Percentiles rank a stretch among this genome's conserved stretches.
Conservation (phyloP, 108 stramenopile genomes). For the Fragilaria radians region DNA sequence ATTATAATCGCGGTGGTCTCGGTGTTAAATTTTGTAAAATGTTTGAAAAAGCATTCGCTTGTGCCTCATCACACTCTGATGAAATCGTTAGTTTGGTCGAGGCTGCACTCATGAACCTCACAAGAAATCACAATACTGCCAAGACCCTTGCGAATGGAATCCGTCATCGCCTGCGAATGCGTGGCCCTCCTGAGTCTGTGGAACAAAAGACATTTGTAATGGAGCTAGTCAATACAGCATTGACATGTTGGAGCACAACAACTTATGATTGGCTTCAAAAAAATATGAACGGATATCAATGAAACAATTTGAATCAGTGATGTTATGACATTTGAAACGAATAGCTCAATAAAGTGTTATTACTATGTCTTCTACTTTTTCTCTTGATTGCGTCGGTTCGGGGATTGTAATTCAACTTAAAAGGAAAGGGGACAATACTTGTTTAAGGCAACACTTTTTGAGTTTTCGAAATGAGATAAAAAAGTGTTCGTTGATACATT, state of each 20-base stretch:
- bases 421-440: no score
- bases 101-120: constrained; percentile 72
- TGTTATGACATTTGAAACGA: no score
- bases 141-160: constrained; percentile 59
- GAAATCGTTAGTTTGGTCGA: constrained; percentile 75
- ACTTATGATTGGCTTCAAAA: constrained; percentile 88
- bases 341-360: no score
- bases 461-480: no score
- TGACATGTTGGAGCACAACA: constrained; percentile 76
- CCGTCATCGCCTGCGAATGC: constrained; percentile 62
- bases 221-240: constrained; percentile 76
- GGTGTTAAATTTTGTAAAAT: constrained; percentile 79
- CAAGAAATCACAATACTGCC: constrained; percentile 50
- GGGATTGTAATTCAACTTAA: no score
- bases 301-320: no score
- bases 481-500: no score
- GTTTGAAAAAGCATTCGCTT: constrained; percentile 81
- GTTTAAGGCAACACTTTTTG: no score
- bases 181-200: constrained; percentile 46
- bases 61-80: constrained; percentile 61
- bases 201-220: constrained; percentile 76
- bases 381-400: no score
- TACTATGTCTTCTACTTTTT: no score
- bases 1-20: constrained; percentile 52
- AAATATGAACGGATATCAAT: constrained; percentile 92